Percentiles rank a stretch among this genome's conserved stretches.
Evolutionary conservation across 176 grass and related monocot genomes (phyloP).

Genomic region (Echinochloa phyllopogon): DNA sequence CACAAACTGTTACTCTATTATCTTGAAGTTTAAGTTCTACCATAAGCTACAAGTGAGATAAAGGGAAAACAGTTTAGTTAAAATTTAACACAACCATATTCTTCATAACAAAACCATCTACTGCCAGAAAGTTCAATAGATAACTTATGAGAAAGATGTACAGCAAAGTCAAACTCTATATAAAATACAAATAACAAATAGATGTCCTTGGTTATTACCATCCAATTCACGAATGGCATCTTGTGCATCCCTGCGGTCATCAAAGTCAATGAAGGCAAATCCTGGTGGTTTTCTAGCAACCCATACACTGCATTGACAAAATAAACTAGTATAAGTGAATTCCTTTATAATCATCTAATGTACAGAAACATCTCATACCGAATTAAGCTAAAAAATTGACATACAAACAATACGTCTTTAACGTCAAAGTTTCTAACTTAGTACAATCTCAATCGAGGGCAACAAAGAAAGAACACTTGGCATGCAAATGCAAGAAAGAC

Average conservation of each 20-base stretch:
- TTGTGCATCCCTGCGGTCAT: constrained; percentile 81
- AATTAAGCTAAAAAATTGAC: not conserved
- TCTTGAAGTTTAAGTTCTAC: not conserved
- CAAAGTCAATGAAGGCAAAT: constrained; percentile 89
- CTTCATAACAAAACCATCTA: not conserved
- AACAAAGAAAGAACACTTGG: not conserved
- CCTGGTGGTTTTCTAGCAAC: constrained; percentile 93
- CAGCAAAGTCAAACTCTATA: not conserved
- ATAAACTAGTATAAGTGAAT: constrained; percentile 29
- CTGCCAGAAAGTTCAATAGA: constrained; percentile 14
- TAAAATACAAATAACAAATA: not conserved
- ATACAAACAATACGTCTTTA: not conserved
- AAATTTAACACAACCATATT: not conserved
- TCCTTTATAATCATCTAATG: constrained; percentile 17
- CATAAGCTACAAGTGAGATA: not conserved
- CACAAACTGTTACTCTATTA: not conserved
- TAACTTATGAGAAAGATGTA: not conserved
- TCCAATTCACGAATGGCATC: constrained; percentile 86
- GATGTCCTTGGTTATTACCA: constrained; percentile 45
- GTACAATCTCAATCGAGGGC: constrained; percentile 8
- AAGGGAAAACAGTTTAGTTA: not conserved
- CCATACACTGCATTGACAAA: constrained; percentile 78
- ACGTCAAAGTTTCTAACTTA: not conserved
- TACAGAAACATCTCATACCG: constrained; percentile 13
- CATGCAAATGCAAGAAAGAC: constrained; percentile 19